phyloP scores from a whole-genome alignment of 2,329 filamentous ascomycete genomes.

The Coniosporium tulheliwenetii region DNA sequence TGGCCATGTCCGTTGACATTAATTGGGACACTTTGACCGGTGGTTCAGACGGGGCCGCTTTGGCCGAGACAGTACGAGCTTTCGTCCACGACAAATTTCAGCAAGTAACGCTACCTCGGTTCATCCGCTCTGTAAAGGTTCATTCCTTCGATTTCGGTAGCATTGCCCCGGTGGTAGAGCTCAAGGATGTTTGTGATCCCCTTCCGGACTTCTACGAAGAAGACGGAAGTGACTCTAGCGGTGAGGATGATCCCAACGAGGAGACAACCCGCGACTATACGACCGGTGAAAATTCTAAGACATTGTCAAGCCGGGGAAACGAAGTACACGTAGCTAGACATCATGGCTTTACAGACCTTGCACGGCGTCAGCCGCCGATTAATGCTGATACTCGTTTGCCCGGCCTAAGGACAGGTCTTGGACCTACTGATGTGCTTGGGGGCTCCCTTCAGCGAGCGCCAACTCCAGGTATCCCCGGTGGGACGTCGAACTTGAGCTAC shows the following conservation, averaged over 20 bases:
- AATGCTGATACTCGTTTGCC: slow-evolving; percentile 9
- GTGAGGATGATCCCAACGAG: slow-evolving; percentile 17
- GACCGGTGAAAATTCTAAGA: background rate
- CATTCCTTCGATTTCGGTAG: slow-evolving; percentile 87
- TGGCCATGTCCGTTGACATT: slow-evolving; percentile 84
- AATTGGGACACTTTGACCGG: slow-evolving; percentile 89
- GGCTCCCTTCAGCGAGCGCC: slow-evolving; percentile 25
- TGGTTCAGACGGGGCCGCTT: slow-evolving; percentile 69
- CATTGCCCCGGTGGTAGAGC: slow-evolving; percentile 67
- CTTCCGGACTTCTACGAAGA: slow-evolving; percentile 86
- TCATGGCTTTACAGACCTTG: background rate
- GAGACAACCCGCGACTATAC: background rate
- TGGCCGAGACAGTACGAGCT: slow-evolving; percentile 73
- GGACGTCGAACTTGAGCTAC: slow-evolving; percentile 64
- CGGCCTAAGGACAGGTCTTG: slow-evolving; percentile 13
- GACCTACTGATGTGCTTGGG: slow-evolving; percentile 18
- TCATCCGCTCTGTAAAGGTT: slow-evolving; percentile 91
- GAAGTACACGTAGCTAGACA: too few species aligned
- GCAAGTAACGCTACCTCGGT: slow-evolving; percentile 74
- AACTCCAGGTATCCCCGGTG: slow-evolving; percentile 48
- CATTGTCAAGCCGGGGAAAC: background rate
- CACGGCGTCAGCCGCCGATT: background rate
- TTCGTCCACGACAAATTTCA: slow-evolving; percentile 97
- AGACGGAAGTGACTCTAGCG: slow-evolving; percentile 46
- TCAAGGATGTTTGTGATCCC: slow-evolving; percentile 95